Evolutionary conservation across 2,329 filamentous ascomycete species (phyloP).

Genomic region (Venturia oleaginea): DNA sequence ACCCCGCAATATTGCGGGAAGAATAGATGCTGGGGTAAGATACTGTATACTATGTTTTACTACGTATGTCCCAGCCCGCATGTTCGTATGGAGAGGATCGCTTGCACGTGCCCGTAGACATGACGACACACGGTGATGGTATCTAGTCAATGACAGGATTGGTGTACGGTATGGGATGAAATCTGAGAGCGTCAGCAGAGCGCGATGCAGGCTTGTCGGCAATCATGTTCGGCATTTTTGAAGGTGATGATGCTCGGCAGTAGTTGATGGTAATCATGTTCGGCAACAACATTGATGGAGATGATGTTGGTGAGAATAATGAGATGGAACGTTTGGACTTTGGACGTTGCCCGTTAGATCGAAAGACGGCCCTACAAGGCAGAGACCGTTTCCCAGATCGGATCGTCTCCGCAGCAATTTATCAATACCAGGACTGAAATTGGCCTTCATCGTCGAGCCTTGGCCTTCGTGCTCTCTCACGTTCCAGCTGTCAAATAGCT

Average conservation of each 20-base stretch:
- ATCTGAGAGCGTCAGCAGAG: background rate
- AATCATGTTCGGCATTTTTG: background rate
- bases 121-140: background rate
- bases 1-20: background rate
- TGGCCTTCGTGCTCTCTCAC: too few species aligned
- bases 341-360: too few species aligned
- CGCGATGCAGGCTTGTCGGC: background rate
- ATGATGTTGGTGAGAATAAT: too few species aligned
- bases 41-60: too few species aligned
- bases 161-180: background rate
- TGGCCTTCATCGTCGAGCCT: too few species aligned
- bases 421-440: too few species aligned
- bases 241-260: background rate
- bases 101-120: background rate
- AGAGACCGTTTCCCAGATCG: too few species aligned
- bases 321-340: background rate
- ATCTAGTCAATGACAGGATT: background rate
- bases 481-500: too few species aligned
- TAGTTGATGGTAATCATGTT: background rate
- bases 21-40: background rate
- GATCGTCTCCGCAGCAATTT: too few species aligned
- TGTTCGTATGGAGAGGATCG: background rate
- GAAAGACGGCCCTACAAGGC: too few species aligned
- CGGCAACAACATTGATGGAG: too few species aligned
- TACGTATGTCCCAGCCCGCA: background rate